Conservation (phyloP, 176 grass and related monocot genomes). For the Musa beccarii region DNA sequence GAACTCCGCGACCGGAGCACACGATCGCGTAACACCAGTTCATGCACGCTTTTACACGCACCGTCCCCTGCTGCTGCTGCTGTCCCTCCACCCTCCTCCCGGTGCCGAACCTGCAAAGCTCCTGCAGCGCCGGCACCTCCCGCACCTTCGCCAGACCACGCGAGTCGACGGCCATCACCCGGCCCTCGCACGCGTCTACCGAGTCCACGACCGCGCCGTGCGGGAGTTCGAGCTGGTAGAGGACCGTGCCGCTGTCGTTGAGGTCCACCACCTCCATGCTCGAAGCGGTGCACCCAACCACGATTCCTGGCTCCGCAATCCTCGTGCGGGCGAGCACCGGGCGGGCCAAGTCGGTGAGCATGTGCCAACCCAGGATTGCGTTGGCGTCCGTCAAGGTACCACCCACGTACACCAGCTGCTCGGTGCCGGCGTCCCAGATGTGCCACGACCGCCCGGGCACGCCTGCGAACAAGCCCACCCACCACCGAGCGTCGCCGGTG, state of each 20-base stretch:
- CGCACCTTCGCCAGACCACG: constrained; percentile 16
- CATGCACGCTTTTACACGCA: constrained; percentile 14
- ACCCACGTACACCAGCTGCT: constrained; percentile 23
- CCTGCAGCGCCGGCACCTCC: constrained; percentile 9
- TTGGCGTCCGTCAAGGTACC: constrained; percentile 22
- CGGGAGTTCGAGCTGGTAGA: constrained; percentile 11
- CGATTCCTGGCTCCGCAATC: constrained; percentile 1
- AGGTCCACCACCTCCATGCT: constrained; percentile 23
- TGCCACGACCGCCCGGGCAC: constrained; percentile 29
- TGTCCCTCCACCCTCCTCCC: not conserved
- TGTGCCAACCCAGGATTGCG: constrained; percentile 29
- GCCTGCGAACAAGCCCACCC: constrained; percentile 39
- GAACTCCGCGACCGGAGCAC: not conserved
- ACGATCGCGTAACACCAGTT: constrained; percentile 33
- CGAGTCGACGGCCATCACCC: constrained; percentile 14
- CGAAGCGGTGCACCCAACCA: constrained; percentile 23
- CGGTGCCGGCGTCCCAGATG: constrained; percentile 27
- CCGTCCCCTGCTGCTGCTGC: not conserved
- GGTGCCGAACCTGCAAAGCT: constrained; percentile 18
- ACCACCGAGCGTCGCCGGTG: constrained; percentile 19
- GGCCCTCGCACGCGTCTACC: constrained; percentile 16
- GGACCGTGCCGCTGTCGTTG: not conserved
- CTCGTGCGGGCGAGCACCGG: constrained; percentile 6
- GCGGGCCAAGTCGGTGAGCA: constrained; percentile 17
- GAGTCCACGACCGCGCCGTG: constrained; percentile 1